Percentiles rank a stretch among this genome's conserved stretches.
phyloP scores from a whole-genome alignment of 352 stramenopile genomes.

The Pythium volutum region DNA sequence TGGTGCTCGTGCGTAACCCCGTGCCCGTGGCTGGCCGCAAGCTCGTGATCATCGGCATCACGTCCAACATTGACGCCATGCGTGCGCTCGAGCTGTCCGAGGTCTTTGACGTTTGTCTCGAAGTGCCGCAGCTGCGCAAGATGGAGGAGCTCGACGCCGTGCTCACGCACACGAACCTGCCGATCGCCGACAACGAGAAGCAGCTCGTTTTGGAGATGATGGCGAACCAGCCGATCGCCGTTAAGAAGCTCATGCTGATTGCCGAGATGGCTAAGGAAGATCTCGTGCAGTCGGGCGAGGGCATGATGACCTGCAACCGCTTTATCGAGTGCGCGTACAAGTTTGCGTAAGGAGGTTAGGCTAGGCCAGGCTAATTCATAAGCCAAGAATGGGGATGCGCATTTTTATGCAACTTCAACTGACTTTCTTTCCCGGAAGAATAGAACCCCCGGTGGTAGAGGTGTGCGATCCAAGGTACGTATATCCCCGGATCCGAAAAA shows the following conservation, averaged over 20 bases:
- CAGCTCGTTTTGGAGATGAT: conserved; percentile 66
- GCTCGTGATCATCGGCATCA: conserved; percentile 96
- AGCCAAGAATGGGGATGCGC: not conserved
- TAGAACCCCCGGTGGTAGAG: conserved; percentile 7
- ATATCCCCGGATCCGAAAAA: not conserved
- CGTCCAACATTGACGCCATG: conserved; percentile 89
- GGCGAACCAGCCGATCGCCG: conserved; percentile 92
- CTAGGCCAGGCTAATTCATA: not conserved
- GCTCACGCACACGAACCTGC: conserved; percentile 78
- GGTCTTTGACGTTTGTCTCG: conserved; percentile 93
- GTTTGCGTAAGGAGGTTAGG: conserved; percentile 32
- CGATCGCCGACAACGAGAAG: conserved; percentile 63
- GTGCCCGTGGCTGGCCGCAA: conserved; percentile 92
- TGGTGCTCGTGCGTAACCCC: conserved; percentile 98
- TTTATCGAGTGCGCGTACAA: conserved; percentile 86
- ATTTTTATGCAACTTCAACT: conserved; percentile 22
- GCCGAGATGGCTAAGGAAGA: conserved; percentile 96
- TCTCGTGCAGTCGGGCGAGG: conserved; percentile 55
- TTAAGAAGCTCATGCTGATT: conserved; percentile 98
- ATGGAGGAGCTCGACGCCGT: conserved; percentile 89
- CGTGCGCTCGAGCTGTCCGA: conserved; percentile 92
- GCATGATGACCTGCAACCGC: conserved; percentile 65
- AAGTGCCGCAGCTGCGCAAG: conserved; percentile 90
- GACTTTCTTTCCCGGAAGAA: not conserved
- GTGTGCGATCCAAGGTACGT: conserved; percentile 1